Evolutionary conservation across 2,329 filamentous ascomycete genomes (phyloP), one percentile per base, ranked within the genome.

Genomic region (Stagonosporopsis vannaccii): DNA sequence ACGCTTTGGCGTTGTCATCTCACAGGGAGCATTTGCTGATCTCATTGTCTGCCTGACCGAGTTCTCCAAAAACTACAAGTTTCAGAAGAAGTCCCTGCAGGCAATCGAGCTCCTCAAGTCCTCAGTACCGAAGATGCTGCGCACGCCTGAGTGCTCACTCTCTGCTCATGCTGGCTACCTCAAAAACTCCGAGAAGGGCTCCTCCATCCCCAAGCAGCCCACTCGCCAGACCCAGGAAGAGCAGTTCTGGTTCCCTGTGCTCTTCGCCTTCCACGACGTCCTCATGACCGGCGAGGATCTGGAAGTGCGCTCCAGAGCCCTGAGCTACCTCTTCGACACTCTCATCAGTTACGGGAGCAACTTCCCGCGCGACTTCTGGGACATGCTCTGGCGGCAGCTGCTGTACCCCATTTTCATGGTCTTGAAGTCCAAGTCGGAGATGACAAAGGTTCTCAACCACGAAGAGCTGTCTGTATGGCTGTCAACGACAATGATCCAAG

Each of bases 401-500:
- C 84, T 99, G 1, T 98, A 97, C 67, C 96, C 95, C 0, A 99
- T 99, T 65, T 99, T 99, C 79, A 93, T 98, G 84, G 96, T 99
- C 2, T 79, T 99, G 39, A 92, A 96, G 65, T 97, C 95, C 17
- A 92, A 95, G 62, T 96, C 94, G 0, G 95, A 99, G 75, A 96
- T 98, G 90, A 89, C 89, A 23, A 97, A 97, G 71, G 93, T 94
- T 13, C 85, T 94, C 32, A 98, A 94, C 70, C 93, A 97, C 69
- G 96, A 99, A 76, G 95, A 99, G 72, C 83, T 98, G 19, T 98
- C 95, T 0, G 95, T 99, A 2, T 99, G 95, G 95, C 83, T 99
- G 22, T 98, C 95, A 0, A 99, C 95, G 0, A 99, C 95, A 8
- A 97, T 99, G 91, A 99, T 99, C 36, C 95, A 99, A 75, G 95